Evolutionary conservation across 2,329 filamentous ascomycete genomes (phyloP), one percentile per base, ranked within the genome.

Genomic region (Alternaria panax): DNA sequence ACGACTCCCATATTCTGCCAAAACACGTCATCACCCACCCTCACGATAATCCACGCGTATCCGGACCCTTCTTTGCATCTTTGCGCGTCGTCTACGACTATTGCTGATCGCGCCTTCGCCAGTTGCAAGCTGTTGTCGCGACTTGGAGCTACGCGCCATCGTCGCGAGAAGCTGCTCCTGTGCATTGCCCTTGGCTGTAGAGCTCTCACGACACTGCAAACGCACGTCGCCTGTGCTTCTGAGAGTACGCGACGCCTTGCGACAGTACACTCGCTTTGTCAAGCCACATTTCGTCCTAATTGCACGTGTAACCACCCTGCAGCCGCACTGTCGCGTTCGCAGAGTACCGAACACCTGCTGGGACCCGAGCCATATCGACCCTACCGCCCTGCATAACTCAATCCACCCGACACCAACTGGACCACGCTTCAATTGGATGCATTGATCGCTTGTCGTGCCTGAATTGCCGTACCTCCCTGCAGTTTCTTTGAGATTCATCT

Each of bases 271-370:
- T 36, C 54, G 52, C 66, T 58, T 42, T 56, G 57, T 45, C 64
- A 64, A 70, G 64, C 56, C 70, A 62, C 65, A 57, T 50, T 24
- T 59, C 62, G 66, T 67, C 62, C 65, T 64, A 59, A 62, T 71
- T 66, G 66, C 62, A 63, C 59, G 72, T 76, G 73, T 74, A 74
- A 75, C 73, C 56, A 51, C 48, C 60, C 57, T 70, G 71, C 68
- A 70, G 67, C 67, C 67, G 69, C 72, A 74, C 69, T 66, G 70
- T 73, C 73, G 74, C 72, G 69, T 73, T 74, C 66, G 73, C 74
- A 74, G 66, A 61, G 46, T 67, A 63, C 68, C 72, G 70, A 71
- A 71, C 73, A 59, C 60, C 73, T 73, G 72, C 59, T 67, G 55
- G 60, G 57, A 66, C 64, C 71, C 71, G 70, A 40, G 41, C 54